phyloP scores from a whole-genome alignment of 768 basidiomycete species.

The Holtermannia corniformis region DNA sequence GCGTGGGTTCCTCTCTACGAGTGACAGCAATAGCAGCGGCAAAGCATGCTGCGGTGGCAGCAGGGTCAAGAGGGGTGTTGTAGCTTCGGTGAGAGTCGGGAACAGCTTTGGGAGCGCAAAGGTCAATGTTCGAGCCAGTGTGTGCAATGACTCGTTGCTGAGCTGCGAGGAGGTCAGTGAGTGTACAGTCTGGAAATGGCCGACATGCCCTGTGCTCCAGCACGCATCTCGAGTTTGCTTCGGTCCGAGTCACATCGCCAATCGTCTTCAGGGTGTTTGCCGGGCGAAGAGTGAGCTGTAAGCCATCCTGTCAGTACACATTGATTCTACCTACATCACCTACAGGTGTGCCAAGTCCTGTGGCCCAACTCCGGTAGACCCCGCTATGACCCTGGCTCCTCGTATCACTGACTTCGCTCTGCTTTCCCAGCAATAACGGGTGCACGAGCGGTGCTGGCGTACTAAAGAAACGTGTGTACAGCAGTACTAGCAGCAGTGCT shows the following conservation, averaged over 20 bases:
- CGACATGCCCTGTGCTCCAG: constrained; percentile 19
- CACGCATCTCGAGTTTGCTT: constrained; percentile 15
- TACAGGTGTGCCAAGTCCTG: constrained; percentile 53
- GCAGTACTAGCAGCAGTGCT: constrained; percentile 10
- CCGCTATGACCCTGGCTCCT: constrained; percentile 74
- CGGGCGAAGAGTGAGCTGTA: constrained; percentile 34
- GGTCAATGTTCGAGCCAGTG: constrained; percentile 16
- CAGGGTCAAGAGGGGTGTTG: constrained; percentile 55
- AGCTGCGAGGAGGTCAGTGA: constrained; percentile 49
- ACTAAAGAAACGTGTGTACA: constrained; percentile 31
- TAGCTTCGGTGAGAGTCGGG: constrained; percentile 58
- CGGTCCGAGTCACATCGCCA: constrained; percentile 15
- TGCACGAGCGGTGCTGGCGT: constrained; percentile 55
- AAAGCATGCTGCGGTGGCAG: constrained; percentile 46
- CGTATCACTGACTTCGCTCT: constrained; percentile 78
- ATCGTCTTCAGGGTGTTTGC: constrained; percentile 33
- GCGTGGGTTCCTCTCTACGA: constrained; percentile 13
- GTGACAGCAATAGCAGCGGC: constrained; percentile 39
- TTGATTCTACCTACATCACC: constrained; percentile 5
- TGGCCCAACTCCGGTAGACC: constrained; percentile 82
- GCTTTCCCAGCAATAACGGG: constrained; percentile 82
- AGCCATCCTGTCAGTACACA: background rate
- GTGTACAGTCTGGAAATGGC: too few species aligned
- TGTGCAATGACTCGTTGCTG: constrained; percentile 17
- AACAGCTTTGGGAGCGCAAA: constrained; percentile 52